Base-by-base conservation (phyloP, 176 grass and related monocot species). In the Lolium perenne region DNA sequence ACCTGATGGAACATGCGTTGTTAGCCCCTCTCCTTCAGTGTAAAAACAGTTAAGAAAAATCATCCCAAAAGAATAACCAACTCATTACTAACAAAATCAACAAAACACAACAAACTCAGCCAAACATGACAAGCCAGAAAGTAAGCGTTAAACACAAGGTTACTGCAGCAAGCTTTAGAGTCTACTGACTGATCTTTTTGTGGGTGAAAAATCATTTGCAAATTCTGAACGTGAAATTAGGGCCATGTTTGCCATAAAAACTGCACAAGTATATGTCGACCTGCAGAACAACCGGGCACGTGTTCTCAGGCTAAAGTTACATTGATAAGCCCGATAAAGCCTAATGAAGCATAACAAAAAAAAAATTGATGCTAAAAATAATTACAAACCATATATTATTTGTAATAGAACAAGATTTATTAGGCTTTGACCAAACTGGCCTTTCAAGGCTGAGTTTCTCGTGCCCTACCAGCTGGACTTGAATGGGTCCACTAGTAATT, bases 1-100 rank as follows among this genome's bases (percentile, higher is more conserved):
- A 40, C 72, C 88, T 84, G 83, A 88, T 61, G 80, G 40, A 50
- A 82, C 75, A 83, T 51, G 83, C 2, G 47, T 41, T 71, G 40
- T 29, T 75, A 77, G 57, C 79, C 90, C 90, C 60, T 90, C 90
- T 45, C 90, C 93, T 92, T 83, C 58, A 10, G 18, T 70, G 57
- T 38, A 86, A 79, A 77, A 48, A 80, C 46, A 77, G 56, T 86
- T 82, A 74, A 64, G 40, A n/a, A 87, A 22, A 56, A 46, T 58
- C 73, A 72, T 50, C 43, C 35, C 25, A 63, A 80, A 83, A 78
- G 11, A 71, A 61, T 7, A 32, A 64, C 46, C 17, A 83, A 76
- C 11, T 50, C 35, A 76, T 7, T 74, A 41, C 17, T 48, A 62
- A 74, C 41, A 60, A 75, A 5, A 23, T 14, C 41, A 84, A 56